Conservation (phyloP, 768 basidiomycete species). For the Dioszegia hungarica region DNA sequence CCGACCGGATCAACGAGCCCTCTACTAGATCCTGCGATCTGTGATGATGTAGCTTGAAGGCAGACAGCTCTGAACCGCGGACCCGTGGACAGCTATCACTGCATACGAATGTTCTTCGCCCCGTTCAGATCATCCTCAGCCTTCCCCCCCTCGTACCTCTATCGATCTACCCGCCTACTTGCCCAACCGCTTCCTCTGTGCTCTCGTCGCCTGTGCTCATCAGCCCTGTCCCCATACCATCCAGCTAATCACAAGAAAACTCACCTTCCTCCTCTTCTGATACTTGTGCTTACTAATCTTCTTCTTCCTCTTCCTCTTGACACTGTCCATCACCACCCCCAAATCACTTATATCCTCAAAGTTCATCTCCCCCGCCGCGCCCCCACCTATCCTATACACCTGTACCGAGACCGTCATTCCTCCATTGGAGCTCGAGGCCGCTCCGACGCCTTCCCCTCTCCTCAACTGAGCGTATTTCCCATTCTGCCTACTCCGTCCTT, state of each 20-base stretch:
- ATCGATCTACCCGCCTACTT: not conserved
- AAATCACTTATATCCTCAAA: not conserved
- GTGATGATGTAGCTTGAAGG: too few relatives aligned
- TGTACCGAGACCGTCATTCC: too few relatives aligned
- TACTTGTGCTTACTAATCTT: conserved; percentile 16
- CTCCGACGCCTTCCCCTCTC: too few relatives aligned
- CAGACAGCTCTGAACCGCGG: too few relatives aligned
- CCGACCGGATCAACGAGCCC: too few relatives aligned
- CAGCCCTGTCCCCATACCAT: not conserved
- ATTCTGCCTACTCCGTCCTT: not conserved
- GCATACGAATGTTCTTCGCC: not conserved
- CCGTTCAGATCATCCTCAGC: not conserved
- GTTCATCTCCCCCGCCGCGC: not conserved
- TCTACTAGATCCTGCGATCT: too few relatives aligned
- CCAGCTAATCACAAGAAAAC: not conserved
- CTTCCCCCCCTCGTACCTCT: not conserved
- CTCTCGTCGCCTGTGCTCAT: conserved; percentile 1
- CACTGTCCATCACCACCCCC: conserved; percentile 7
- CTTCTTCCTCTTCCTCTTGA: conserved; percentile 17
- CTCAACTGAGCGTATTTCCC: too few relatives aligned
- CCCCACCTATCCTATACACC: not conserved
- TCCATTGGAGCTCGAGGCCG: too few relatives aligned
- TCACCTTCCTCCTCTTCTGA: conserved; percentile 15
- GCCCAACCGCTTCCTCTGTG: conserved; percentile 9
- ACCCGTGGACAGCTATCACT: too few relatives aligned